phyloP scores from a whole-genome alignment of 257 asterid species.

The Primulina eburnea region DNA sequence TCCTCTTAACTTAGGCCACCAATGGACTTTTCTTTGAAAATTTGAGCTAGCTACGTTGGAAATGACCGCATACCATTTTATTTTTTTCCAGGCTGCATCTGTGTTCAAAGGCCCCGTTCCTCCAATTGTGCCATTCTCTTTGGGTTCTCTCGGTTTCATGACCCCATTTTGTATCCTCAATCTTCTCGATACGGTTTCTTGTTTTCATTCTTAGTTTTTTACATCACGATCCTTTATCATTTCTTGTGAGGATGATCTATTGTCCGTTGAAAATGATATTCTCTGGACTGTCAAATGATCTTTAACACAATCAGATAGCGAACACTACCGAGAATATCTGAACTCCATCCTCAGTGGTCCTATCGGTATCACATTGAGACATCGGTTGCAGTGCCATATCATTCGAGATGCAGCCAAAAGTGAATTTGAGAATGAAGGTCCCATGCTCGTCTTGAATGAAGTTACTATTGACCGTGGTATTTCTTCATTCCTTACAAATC shows the following conservation, averaged over 20 bases:
- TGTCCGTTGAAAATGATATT: not conserved
- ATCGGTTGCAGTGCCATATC: conserved; percentile 88
- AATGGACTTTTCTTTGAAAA: too few relatives aligned
- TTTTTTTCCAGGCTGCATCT: conserved; percentile 81
- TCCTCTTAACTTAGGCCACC: not conserved
- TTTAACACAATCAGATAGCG: conserved; percentile 75
- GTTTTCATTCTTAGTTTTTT: conserved; percentile 9
- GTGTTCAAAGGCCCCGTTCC: conserved; percentile 99
- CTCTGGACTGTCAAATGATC: conserved; percentile 26
- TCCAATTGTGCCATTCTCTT: conserved; percentile 91
- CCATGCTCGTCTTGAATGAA: conserved; percentile 83
- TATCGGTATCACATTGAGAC: conserved; percentile 77
- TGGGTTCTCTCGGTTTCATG: conserved; percentile 99
- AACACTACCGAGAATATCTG: conserved; percentile 71
- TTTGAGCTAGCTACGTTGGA: not conserved
- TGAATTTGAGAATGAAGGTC: conserved; percentile 79
- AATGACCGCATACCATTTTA: not conserved
- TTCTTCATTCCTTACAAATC: conserved; percentile 83
- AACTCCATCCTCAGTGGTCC: conserved; percentile 72
- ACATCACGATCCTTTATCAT: conserved; percentile 1
- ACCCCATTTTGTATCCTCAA: conserved; percentile 92
- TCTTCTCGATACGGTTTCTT: conserved; percentile 5
- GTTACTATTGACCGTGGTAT: conserved; percentile 97
- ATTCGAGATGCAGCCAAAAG: conserved; percentile 77
- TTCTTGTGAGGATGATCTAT: not conserved